Evolutionary conservation across 2,329 filamentous ascomycete species (phyloP).

Genomic region (Hypoxylon rubiginosum): DNA sequence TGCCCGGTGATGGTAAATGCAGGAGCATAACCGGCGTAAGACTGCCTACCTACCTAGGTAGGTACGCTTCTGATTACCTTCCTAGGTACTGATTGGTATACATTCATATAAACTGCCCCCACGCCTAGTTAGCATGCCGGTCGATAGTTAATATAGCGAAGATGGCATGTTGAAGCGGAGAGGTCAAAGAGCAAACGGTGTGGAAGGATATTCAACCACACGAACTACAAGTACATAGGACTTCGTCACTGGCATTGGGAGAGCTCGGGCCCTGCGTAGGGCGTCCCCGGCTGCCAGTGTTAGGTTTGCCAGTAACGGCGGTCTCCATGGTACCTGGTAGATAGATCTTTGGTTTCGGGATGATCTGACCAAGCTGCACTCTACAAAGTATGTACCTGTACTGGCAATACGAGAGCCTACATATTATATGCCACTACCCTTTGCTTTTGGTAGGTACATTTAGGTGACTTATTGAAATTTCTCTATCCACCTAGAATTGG

Average conservation of each 20-base stretch:
- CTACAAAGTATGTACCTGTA: neutral
- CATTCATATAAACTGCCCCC: slow-evolving; percentile 17
- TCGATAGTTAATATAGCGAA: slow-evolving; percentile 21
- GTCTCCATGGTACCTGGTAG: slow-evolving; percentile 24
- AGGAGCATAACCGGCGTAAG: slow-evolving; percentile 7
- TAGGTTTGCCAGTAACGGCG: slow-evolving; percentile 14
- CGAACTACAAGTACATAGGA: slow-evolving; percentile 5
- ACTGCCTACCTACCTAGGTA: too few relatives aligned
- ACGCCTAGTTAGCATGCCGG: slow-evolving; percentile 14
- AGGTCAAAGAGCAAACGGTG: slow-evolving; percentile 5
- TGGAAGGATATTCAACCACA: slow-evolving; percentile 7
- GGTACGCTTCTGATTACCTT: neutral
- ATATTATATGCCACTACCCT: slow-evolving; percentile 5
- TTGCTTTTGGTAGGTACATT: slow-evolving; percentile 29
- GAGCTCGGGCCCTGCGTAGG: slow-evolving; percentile 4
- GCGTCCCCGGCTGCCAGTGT: slow-evolving; percentile 6
- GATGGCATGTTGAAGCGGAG: slow-evolving; percentile 9
- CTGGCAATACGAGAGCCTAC: neutral
- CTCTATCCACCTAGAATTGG: slow-evolving; percentile 7
- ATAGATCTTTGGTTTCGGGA: slow-evolving; percentile 32
- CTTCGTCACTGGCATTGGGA: neutral
- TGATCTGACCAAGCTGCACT: neutral
- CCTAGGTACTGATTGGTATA: neutral
- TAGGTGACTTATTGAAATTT: slow-evolving; percentile 22
- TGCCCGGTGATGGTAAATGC: slow-evolving; percentile 7